These are phyloP conservation scores for Novymonas esmeraldas DNA, from an alignment of 208 protist species.

Conservation along the genomic window DNA sequence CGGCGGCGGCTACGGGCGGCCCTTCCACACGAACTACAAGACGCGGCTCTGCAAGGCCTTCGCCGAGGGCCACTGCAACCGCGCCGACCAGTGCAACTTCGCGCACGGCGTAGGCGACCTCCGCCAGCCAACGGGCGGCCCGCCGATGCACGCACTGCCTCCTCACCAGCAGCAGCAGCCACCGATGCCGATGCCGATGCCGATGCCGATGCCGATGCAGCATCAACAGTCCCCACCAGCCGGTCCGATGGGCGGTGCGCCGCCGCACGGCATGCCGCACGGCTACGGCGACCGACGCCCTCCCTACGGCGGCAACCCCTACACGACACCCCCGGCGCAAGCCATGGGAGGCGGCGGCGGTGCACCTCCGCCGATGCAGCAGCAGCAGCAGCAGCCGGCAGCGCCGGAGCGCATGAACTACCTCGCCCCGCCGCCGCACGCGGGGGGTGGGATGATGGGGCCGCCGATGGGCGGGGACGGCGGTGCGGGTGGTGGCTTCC, in stretches of 20 bases:
- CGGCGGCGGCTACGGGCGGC: constrained; percentile 4
- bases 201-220: no score
- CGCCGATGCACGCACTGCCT: neutral
- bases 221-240: no score
- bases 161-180: neutral
- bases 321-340: neutral
- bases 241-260: no score
- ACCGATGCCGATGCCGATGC: no score
- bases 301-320: neutral
- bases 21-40: constrained; percentile 51
- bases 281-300: constrained; percentile 9
- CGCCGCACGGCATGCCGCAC: neutral
- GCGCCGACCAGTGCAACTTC: constrained; percentile 80
- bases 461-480: neutral
- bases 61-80: constrained; percentile 67
- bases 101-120: constrained; percentile 75
- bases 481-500: constrained; percentile 21
- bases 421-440: constrained; percentile 23
- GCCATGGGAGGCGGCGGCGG: neutral
- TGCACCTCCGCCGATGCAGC: constrained; percentile 1
- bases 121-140: constrained; percentile 21
- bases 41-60: constrained; percentile 79
- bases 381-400: constrained; percentile 12
- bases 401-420: constrained; percentile 28
- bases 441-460: constrained; percentile 13